A percentile compares a stretch with the other conserved stretches of the same genome.
These are phyloP conservation scores for Kodamaea fukazawae DNA, from an alignment of 805 yeast genomes.

Conservation along the genomic window DNA sequence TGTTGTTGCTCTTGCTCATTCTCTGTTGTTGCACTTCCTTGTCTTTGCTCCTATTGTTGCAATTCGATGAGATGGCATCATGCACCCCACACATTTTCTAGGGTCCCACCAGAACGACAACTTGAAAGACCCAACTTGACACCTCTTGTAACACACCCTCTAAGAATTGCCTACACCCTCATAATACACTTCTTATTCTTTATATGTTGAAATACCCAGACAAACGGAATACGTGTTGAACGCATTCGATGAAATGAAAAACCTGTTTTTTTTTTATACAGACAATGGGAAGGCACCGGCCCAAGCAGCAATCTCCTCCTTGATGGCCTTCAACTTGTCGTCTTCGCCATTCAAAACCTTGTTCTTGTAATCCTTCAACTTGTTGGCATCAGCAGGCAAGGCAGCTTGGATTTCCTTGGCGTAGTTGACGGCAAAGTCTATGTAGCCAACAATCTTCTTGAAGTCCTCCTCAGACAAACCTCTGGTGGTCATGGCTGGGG, in stretches of 20 bases:
- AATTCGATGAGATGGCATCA: too few species aligned
- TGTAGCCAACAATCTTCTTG: slow-evolving; percentile 72
- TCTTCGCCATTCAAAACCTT: slow-evolving; percentile 69
- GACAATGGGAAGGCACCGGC: slow-evolving; percentile 78
- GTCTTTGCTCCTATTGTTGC: too few species aligned
- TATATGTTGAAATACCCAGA: slow-evolving; percentile 5
- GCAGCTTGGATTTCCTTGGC: slow-evolving; percentile 73
- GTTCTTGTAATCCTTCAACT: slow-evolving; percentile 92
- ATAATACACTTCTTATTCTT: neutral
- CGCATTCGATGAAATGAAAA: slow-evolving; percentile 3
- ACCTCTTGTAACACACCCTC: neutral
- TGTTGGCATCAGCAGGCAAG: slow-evolving; percentile 90
- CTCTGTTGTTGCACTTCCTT: too few species aligned
- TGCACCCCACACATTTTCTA: too few species aligned
- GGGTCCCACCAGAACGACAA: too few species aligned
- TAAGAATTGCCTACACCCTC: neutral
- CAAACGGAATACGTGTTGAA: neutral
- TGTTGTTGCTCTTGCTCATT: neutral
- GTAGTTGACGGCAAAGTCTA: slow-evolving; percentile 74
- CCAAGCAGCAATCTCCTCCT: slow-evolving; percentile 84
- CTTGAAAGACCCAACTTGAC: neutral
- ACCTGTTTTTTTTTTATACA: slow-evolving; percentile 16
- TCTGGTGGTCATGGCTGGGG: slow-evolving; percentile 98
- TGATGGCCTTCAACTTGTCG: slow-evolving; percentile 58
- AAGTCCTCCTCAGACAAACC: slow-evolving; percentile 82